Evolutionary conservation across 1,139 yeast species (phyloP), one percentile per base, ranked within the genome.

Genomic region (Hyphopichia buzzinii): DNA sequence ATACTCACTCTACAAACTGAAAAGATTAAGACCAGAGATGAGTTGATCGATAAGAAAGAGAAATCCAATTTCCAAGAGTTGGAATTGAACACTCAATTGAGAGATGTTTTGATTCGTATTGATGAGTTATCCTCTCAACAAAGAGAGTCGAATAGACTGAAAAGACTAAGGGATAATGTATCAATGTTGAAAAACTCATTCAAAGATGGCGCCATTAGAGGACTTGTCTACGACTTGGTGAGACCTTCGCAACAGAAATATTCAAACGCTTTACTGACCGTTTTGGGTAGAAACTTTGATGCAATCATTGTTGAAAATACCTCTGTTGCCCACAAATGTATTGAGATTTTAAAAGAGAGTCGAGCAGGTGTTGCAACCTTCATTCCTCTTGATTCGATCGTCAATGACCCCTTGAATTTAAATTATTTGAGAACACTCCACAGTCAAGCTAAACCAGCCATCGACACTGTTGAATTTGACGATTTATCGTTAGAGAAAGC

Each of bases 341-440:
- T 92, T 49, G 79, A 80, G 13, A 83, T 84, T 39, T 67, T 92
- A 57, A 87, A 89, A 49, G 95, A 87, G 46, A 92, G 94, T 54
- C 74, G 96, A 45, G 68, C 84, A 10, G 97, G 97, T 33, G 74
- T 78, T 11, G 90, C 92, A 1, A 81, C 95, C 1, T 90, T 92
- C 49, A 84, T 92, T 42, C 98, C 98, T 0, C 64, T 92, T 37
- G 95, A 89, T 51, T 74, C 90, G 1, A 79, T 92, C 26, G 54
- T 57, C 13, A 47, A 46, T 17, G 83, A 78, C n/a, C 69, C 76
- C 3, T 65, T 69, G 22, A 77, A 83, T 27, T 69, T 84, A 32
- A 79, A 77, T 44, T 70, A 72, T 31, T 63, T 83, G 31, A 69
- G 95, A 48, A 74, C 79, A 8, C 50, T 84, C 31, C 77, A 79